Evolutionary conservation across 2,329 filamentous ascomycete species (phyloP).

Genomic region (Fusarium veterinarium): DNA sequence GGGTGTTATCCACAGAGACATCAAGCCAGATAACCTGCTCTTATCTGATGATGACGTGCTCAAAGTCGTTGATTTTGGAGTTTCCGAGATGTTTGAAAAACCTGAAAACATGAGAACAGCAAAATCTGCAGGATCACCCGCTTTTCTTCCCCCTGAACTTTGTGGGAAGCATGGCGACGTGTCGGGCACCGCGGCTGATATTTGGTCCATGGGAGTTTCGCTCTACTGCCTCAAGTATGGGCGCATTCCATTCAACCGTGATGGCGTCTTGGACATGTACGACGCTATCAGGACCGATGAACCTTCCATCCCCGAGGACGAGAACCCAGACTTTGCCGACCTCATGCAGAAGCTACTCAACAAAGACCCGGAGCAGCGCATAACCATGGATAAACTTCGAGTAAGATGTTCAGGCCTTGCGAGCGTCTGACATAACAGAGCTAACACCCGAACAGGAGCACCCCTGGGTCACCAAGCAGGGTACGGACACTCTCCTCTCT

Average conservation of each 20-base stretch:
- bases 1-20: conserved; percentile 94
- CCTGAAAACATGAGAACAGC: conserved; percentile 84
- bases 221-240: conserved; percentile 94
- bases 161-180: conserved; percentile 90
- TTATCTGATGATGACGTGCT: conserved; percentile 92
- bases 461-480: conserved; percentile 89
- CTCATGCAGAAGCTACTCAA: conserved; percentile 80
- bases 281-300: conserved; percentile 83
- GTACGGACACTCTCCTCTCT: conserved; percentile 80
- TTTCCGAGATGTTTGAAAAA: conserved; percentile 98
- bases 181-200: conserved; percentile 89
- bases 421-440: neutral
- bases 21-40: conserved; percentile 96
- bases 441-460: conserved; percentile 72
- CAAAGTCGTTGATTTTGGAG: conserved; percentile 98
- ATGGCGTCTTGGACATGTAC: conserved; percentile 86
- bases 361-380: conserved; percentile 85
- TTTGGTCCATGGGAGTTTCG: conserved; percentile 98
- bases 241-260: conserved; percentile 84
- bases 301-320: conserved; percentile 69
- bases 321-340: conserved; percentile 77
- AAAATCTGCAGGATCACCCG: conserved; percentile 94
- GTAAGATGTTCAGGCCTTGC: conserved; percentile 63
- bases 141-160: conserved; percentile 92
- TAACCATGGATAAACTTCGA: conserved; percentile 83